Evolutionary conservation across 306 rosid genomes (phyloP).

Genomic region (Quillaja saponaria): DNA sequence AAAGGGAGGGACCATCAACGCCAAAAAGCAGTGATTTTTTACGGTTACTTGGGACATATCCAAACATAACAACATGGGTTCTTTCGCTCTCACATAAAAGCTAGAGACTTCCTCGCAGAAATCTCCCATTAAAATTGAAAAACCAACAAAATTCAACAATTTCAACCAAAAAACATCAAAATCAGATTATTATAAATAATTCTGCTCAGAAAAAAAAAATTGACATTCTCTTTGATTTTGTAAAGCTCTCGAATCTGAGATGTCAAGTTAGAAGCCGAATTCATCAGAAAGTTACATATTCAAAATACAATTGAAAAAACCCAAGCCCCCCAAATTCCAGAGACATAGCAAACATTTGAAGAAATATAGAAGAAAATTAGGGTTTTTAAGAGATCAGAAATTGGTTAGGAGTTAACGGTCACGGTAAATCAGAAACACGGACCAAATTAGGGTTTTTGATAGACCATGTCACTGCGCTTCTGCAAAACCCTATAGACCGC

Average conservation of each 20-base stretch:
- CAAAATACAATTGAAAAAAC: too few species aligned
- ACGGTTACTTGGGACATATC: constrained; percentile 63
- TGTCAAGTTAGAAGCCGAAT: too few species aligned
- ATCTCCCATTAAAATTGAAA: too few species aligned
- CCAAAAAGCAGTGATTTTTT: constrained; percentile 33
- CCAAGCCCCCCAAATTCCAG: too few species aligned
- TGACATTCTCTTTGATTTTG: constrained; percentile 61
- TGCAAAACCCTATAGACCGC: too few species aligned
- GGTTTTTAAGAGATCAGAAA: too few species aligned
- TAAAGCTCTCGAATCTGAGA: constrained; percentile 90
- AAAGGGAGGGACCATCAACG: constrained; percentile 45
- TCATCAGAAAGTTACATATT: too few species aligned
- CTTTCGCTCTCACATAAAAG: constrained; percentile 42
- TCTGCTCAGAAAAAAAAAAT: constrained; percentile 58
- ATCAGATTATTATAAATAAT: neutral
- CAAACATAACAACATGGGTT: constrained; percentile 49
- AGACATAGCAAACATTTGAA: too few species aligned
- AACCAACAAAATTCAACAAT: too few species aligned
- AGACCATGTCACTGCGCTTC: too few species aligned
- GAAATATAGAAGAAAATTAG: too few species aligned
- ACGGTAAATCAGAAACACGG: constrained; percentile 77
- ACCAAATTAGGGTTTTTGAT: too few species aligned
- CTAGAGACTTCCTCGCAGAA: constrained; percentile 43
- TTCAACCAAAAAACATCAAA: neutral
- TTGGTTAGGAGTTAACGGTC: constrained; percentile 53